A percentile compares a stretch with the other conserved stretches of the same genome.
phyloP scores from a whole-genome alignment of 2,329 filamentous ascomycete genomes.

The Cordyceps fumosorosea region DNA sequence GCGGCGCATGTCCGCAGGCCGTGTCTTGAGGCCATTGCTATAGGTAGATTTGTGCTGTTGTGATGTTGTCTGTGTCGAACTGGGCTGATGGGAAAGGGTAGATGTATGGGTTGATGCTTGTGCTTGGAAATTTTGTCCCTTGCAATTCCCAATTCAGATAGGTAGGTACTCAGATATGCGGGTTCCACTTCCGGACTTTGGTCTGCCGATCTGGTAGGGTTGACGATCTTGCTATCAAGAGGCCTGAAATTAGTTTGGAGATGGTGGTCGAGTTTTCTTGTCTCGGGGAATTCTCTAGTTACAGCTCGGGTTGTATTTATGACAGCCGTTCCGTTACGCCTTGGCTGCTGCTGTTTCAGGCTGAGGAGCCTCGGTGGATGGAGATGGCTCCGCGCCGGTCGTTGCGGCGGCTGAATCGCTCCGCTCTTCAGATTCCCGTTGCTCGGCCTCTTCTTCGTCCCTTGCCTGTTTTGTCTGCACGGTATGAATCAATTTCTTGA shows the following conservation, averaged over 20 bases:
- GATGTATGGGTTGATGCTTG: not conserved
- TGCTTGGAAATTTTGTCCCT: slow-evolving; percentile 10
- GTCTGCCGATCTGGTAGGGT: not conserved
- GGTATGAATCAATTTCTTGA: not conserved
- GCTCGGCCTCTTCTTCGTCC: slow-evolving; percentile 5
- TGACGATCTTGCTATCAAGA: not conserved
- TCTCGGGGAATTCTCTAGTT: not conserved
- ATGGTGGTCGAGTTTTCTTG: not conserved
- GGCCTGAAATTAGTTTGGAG: not conserved
- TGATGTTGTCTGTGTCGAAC: not conserved
- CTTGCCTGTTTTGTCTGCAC: not conserved
- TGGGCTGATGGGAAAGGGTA: not conserved
- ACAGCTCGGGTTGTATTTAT: not conserved
- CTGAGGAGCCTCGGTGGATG: not conserved
- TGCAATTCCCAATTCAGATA: not conserved
- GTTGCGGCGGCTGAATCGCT: not conserved
- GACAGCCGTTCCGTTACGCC: not conserved
- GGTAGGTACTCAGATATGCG: not conserved
- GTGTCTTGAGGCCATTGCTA: slow-evolving; percentile 17
- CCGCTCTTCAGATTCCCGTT: not conserved
- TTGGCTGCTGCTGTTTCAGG: not conserved
- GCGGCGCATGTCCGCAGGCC: slow-evolving; percentile 24
- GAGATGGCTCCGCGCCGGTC: not conserved
- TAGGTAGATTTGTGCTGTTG: not conserved
- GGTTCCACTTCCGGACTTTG: not conserved